Conservation (phyloP, 345 rosid genomes). For the Populus ilicifolia region DNA sequence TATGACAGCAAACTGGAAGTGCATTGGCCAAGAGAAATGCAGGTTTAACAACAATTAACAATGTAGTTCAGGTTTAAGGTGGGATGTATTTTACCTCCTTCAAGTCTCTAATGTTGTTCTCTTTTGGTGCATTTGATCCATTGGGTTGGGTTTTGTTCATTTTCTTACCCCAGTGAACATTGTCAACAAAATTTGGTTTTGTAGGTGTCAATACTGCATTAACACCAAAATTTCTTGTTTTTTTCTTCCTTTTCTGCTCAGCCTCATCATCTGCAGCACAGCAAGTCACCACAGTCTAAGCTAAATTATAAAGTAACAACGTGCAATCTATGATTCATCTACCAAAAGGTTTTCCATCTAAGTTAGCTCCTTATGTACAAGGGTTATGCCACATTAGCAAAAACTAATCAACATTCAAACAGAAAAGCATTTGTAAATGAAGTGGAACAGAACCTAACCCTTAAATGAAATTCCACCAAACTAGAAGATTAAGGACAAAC, state of each 20-base stretch:
- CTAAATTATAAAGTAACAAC: background rate
- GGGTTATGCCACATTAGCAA: background rate
- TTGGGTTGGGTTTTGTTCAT: conserved; percentile 41
- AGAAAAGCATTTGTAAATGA: background rate
- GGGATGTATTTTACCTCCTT: conserved; percentile 46
- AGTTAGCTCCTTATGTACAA: background rate
- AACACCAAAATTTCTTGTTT: conserved; percentile 39
- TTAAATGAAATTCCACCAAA: background rate
- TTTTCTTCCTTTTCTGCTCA: conserved; percentile 66
- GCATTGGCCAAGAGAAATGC: background rate
- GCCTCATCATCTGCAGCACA: conserved; percentile 58
- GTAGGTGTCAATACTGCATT: conserved; percentile 39
- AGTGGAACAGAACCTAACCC: background rate
- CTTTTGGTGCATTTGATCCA: conserved; percentile 39
- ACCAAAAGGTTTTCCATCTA: background rate
- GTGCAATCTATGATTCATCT: background rate
- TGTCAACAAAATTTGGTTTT: conserved; percentile 44
- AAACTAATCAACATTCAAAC: background rate
- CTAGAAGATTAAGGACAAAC: background rate
- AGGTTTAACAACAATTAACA: background rate
- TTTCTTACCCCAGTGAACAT: conserved; percentile 50
- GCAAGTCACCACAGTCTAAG: background rate
- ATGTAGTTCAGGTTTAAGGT: background rate
- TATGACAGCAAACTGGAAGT: background rate
- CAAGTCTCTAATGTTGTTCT: conserved; percentile 39